phyloP scores from a whole-genome alignment of 2,329 filamentous ascomycete species.

The Bipolaris oryzae region DNA sequence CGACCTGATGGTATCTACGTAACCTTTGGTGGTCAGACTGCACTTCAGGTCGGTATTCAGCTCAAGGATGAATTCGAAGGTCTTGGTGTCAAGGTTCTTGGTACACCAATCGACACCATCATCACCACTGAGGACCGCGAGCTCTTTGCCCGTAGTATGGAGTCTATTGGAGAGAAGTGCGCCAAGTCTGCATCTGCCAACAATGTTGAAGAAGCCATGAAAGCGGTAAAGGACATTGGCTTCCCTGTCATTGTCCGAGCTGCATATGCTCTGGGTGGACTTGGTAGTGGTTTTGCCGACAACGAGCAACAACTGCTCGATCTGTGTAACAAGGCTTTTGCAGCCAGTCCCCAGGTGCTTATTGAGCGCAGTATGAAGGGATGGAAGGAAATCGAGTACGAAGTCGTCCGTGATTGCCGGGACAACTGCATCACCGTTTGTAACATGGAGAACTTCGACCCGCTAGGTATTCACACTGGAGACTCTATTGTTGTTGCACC shows the following conservation, averaged over 20 bases:
- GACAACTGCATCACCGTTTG: slow-evolving; percentile 99
- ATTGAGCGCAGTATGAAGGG: slow-evolving; percentile 99
- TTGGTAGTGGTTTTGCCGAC: slow-evolving; percentile 94
- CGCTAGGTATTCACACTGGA: slow-evolving; percentile 95
- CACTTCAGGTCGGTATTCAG: slow-evolving; percentile 94
- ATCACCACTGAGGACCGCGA: slow-evolving; percentile 98
- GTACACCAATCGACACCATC: slow-evolving; percentile 96
- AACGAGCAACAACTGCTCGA: slow-evolving; percentile 81
- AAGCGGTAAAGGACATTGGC: slow-evolving; percentile 86
- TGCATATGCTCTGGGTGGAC: slow-evolving; percentile 91
- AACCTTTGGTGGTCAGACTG: slow-evolving; percentile 97
- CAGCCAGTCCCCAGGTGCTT: slow-evolving; percentile 91
- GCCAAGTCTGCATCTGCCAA: slow-evolving; percentile 95
- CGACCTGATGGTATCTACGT: slow-evolving; percentile 95
- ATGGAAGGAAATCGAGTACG: slow-evolving; percentile 99
- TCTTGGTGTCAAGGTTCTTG: slow-evolving; percentile 91
- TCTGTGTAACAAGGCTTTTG: slow-evolving; percentile 93
- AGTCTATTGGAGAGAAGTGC: slow-evolving; percentile 96
- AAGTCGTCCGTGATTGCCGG: slow-evolving; percentile 91
- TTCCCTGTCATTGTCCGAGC: slow-evolving; percentile 97
- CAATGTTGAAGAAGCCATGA: slow-evolving; percentile 84
- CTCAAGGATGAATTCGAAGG: slow-evolving; percentile 95
- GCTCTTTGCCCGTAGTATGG: slow-evolving; percentile 96
- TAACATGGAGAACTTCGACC: slow-evolving; percentile 99
- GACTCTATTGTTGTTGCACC: slow-evolving; percentile 98